Evolutionary conservation across 1,284 basidiomycete species (phyloP).

Genomic region (Cutaneotrichosporon cyanovorans): DNA sequence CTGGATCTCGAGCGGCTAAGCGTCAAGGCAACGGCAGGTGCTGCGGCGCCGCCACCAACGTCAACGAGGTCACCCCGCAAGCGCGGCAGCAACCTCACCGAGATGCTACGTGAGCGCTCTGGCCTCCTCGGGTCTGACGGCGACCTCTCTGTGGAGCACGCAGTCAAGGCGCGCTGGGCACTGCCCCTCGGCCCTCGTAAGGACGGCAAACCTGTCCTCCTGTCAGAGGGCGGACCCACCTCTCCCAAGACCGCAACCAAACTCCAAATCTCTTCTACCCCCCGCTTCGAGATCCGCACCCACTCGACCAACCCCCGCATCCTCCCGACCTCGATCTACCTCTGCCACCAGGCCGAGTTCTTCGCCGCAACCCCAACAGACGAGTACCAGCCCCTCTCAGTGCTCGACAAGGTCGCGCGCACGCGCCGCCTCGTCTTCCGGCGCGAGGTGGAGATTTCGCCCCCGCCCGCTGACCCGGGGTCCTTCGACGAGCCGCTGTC

Average conservation of each 20-base stretch:
- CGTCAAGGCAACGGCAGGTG: neutral
- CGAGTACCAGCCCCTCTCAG: slow-evolving; percentile 66
- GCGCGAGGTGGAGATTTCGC: slow-evolving; percentile 56
- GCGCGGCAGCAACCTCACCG: slow-evolving; percentile 33
- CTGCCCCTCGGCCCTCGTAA: slow-evolving; percentile 54
- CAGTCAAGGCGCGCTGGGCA: slow-evolving; percentile 60
- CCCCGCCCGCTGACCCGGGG: slow-evolving; percentile 11
- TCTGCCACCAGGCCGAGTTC: slow-evolving; percentile 73
- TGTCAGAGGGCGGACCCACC: too few relatives aligned
- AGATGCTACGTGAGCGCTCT: slow-evolving; percentile 36
- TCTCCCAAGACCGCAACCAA: neutral
- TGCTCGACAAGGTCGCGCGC: slow-evolving; percentile 57
- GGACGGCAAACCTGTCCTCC: slow-evolving; percentile 21
- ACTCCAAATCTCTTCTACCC: slow-evolving; percentile 48
- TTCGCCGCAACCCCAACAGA: slow-evolving; percentile 61
- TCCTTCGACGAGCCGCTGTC: slow-evolving; percentile 71
- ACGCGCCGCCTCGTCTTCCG: slow-evolving; percentile 61
- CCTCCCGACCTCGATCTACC: slow-evolving; percentile 65
- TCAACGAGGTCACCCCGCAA: too few relatives aligned
- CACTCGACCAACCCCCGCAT: slow-evolving; percentile 54
- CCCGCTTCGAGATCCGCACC: slow-evolving; percentile 72
- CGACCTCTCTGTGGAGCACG: slow-evolving; percentile 54
- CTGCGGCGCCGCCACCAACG: neutral
- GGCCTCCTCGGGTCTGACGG: slow-evolving; percentile 16
- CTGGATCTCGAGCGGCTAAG: slow-evolving; percentile 27